These are phyloP conservation scores for Filosporella fistucella DNA, from an alignment of 495 filamentous ascomycete genomes.

Conservation along the genomic window DNA sequence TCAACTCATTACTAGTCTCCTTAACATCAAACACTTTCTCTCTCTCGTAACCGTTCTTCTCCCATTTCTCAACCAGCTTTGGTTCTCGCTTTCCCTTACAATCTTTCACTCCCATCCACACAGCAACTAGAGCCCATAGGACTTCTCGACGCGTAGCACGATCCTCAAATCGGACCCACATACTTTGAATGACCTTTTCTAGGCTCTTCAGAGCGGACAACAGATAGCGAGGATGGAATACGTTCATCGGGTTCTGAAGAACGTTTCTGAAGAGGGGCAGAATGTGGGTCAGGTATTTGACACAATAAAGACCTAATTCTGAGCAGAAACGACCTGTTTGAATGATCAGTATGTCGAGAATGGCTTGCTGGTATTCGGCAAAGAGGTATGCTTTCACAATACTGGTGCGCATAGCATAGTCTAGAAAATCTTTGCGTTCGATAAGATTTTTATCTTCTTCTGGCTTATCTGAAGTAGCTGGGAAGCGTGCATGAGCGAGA, in stretches of 20 bases:
- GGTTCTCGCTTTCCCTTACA: constrained; percentile 55
- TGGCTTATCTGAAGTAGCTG: neutral
- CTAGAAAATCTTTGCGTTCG: constrained; percentile 29
- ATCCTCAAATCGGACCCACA: constrained; percentile 66
- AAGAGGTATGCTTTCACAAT: constrained; percentile 50
- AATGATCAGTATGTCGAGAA: constrained; percentile 54
- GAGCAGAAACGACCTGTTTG: constrained; percentile 48
- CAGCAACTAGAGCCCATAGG: constrained; percentile 54
- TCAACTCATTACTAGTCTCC: no score
- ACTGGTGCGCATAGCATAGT: constrained; percentile 50
- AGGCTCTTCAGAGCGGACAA: constrained; percentile 46
- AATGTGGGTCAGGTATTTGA: constrained; percentile 72
- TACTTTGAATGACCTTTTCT: constrained; percentile 55
- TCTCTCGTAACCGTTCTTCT: neutral
- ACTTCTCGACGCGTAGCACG: constrained; percentile 62
- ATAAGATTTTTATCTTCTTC: neutral
- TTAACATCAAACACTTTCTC: no score
- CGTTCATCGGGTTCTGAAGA: constrained; percentile 66
- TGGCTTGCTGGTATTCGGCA: constrained; percentile 40
- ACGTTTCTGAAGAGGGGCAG: constrained; percentile 63
- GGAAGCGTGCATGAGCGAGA: constrained; percentile 45
- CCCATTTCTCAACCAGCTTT: no score
- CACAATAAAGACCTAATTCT: constrained; percentile 61
- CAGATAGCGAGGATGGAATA: constrained; percentile 50
- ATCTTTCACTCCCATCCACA: constrained; percentile 56